phyloP scores from a whole-genome alignment of 345 rosid genomes.

The Moricandia arvensis region DNA sequence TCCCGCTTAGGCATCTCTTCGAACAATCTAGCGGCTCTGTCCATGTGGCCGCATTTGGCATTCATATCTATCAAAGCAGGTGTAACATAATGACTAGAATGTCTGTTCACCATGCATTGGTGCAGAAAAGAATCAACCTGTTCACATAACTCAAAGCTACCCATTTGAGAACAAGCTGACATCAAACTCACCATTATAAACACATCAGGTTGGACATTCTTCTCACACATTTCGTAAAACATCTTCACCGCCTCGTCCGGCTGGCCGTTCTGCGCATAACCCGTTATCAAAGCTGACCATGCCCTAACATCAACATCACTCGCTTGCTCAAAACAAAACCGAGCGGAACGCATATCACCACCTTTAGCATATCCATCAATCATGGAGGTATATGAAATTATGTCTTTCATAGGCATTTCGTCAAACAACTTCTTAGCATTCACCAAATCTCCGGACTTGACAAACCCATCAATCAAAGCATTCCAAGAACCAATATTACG shows the following conservation, averaged over 20 bases:
- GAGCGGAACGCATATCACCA: constrained; percentile 53
- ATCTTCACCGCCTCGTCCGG: constrained; percentile 50
- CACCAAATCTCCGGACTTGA: constrained; percentile 51
- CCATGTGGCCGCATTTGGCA: constrained; percentile 72
- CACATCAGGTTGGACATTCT: constrained; percentile 55
- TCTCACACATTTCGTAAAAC: constrained; percentile 42
- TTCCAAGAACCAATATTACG: constrained; percentile 63
- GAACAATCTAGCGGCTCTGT: constrained; percentile 55
- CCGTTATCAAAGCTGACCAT: constrained; percentile 65
- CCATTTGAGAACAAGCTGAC: constrained; percentile 76
- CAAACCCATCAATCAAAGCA: constrained; percentile 53
- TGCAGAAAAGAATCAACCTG: constrained; percentile 55
- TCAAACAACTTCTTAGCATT: constrained; percentile 64
- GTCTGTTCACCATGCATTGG: constrained; percentile 36
- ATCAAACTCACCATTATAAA: constrained; percentile 57
- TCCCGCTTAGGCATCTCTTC: constrained; percentile 52
- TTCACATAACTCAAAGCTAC: constrained; percentile 56
- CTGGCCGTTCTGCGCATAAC: constrained; percentile 61
- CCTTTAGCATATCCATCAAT: constrained; percentile 73
- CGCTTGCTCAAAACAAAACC: constrained; percentile 50
- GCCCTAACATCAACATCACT: constrained; percentile 48
- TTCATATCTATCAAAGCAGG: constrained; percentile 79
- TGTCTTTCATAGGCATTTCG: constrained; percentile 58
- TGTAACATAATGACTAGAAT: constrained; percentile 44
- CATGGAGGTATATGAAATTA: constrained; percentile 73